These are phyloP conservation scores for Periconia sp. DNA, from an alignment of 2,329 filamentous ascomycete species.

Conservation along the genomic window DNA sequence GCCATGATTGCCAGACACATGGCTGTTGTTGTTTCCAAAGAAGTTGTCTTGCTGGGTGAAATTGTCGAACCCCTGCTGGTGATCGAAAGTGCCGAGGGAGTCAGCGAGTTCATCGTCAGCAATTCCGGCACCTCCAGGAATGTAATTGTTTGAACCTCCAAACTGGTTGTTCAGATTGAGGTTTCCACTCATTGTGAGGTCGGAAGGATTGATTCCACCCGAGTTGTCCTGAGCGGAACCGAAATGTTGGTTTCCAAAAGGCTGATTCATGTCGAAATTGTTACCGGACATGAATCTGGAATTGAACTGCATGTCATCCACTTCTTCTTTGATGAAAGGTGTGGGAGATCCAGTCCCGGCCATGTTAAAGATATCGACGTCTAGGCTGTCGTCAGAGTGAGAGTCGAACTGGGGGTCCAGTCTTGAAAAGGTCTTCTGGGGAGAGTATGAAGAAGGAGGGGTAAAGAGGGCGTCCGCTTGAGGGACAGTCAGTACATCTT, in stretches of 20 bases:
- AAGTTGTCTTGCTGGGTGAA: conserved; percentile 58
- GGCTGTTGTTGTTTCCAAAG: conserved; percentile 37
- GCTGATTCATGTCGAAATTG: conserved; percentile 55
- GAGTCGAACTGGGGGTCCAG: conserved; percentile 42
- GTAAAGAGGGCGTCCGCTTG: conserved; percentile 47
- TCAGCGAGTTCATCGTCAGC: conserved; percentile 89
- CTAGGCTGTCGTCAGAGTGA: conserved; percentile 45
- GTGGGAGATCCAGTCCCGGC: conserved; percentile 57
- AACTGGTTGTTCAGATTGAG: conserved; percentile 58
- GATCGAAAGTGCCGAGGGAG: conserved; percentile 58
- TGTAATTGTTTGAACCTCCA: conserved; percentile 67
- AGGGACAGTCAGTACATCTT: conserved; percentile 42
- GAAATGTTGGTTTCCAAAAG: conserved; percentile 52
- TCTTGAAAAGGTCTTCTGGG: conserved; percentile 41
- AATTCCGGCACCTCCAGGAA: conserved; percentile 75
- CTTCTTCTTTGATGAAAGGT: conserved; percentile 69
- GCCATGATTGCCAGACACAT: conserved; percentile 63
- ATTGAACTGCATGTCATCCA: conserved; percentile 62
- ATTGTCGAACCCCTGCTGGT: conserved; percentile 46
- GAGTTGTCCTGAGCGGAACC: conserved; percentile 43
- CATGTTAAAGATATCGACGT: conserved; percentile 53
- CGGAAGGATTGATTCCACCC: conserved; percentile 74
- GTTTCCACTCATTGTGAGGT: conserved; percentile 71
- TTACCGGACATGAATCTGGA: conserved; percentile 52
- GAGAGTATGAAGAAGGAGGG: conserved; percentile 45